These are phyloP conservation scores for Vitis hybrid DNA, from an alignment of 177 flowering plant species.

Conservation along the genomic window DNA sequence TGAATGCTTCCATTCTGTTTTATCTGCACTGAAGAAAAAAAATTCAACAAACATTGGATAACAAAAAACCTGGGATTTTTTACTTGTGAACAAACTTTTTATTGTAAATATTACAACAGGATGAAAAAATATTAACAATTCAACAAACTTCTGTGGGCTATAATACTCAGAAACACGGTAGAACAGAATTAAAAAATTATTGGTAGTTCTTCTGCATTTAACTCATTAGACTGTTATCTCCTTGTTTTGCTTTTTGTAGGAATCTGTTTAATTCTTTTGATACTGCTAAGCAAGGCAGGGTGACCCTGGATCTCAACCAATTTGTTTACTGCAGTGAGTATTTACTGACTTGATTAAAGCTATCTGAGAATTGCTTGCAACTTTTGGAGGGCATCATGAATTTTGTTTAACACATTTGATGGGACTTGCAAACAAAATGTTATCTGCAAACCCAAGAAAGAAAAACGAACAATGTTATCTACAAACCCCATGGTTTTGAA, in stretches of 20 bases:
- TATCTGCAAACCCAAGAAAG: too few species aligned
- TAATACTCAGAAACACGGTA: background rate
- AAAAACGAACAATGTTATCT: too few species aligned
- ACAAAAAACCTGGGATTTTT: too few species aligned
- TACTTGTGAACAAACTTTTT: too few species aligned
- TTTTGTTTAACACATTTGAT: too few species aligned
- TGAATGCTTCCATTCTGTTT: too few species aligned
- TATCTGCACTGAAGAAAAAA: too few species aligned
- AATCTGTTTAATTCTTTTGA: constrained; percentile 79
- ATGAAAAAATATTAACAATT: too few species aligned
- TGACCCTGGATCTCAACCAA: constrained; percentile 80
- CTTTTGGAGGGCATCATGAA: background rate
- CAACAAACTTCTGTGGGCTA: background rate
- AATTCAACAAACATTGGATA: too few species aligned
- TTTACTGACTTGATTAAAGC: background rate
- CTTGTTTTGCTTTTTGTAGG: constrained; percentile 33
- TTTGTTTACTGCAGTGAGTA: constrained; percentile 74
- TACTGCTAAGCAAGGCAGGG: constrained; percentile 75
- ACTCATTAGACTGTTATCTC: background rate
- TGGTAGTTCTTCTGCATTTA: background rate
- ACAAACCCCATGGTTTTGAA: too few species aligned
- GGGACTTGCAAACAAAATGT: too few species aligned
- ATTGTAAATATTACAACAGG: too few species aligned
- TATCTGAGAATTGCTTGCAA: background rate
- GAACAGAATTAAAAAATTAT: background rate